These are phyloP conservation scores for Hamigera avellanea DNA, from an alignment of 495 filamentous ascomycete genomes.

Conservation along the genomic window DNA sequence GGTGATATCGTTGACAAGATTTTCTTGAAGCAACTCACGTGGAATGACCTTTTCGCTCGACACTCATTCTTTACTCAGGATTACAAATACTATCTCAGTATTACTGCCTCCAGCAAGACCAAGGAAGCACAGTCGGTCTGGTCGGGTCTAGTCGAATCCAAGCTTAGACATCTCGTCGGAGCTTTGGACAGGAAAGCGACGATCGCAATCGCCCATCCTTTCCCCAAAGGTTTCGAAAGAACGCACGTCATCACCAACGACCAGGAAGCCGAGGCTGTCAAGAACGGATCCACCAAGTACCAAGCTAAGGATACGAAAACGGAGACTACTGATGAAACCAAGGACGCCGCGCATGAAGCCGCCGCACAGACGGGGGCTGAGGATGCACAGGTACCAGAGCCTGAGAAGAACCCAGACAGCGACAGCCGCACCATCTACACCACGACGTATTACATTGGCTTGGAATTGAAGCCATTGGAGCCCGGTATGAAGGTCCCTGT, in stretches of 20 bases:
- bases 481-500: slow-evolving; percentile 15
- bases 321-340: slow-evolving; percentile 45
- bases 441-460: slow-evolving; percentile 78
- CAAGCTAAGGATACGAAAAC: slow-evolving; percentile 49
- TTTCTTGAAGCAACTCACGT: slow-evolving; percentile 56
- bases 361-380: slow-evolving; percentile 37
- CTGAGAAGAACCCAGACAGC: slow-evolving; percentile 23
- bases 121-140: slow-evolving; percentile 78
- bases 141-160: slow-evolving; percentile 90
- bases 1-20: slow-evolving; percentile 73
- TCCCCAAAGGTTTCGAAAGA: slow-evolving; percentile 84
- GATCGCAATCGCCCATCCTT: slow-evolving; percentile 78
- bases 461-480: slow-evolving; percentile 44
- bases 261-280: slow-evolving; percentile 55
- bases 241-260: slow-evolving; percentile 62
- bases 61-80: slow-evolving; percentile 86
- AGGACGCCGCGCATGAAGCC: slow-evolving; percentile 40
- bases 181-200: slow-evolving; percentile 63
- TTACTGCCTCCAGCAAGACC: slow-evolving; percentile 74
- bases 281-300: slow-evolving; percentile 59
- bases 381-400: slow-evolving; percentile 29
- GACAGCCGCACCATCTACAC: slow-evolving; percentile 54
- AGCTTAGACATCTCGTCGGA: slow-evolving; percentile 69
- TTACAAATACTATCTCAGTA: slow-evolving; percentile 89
- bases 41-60: slow-evolving; percentile 79